These are phyloP conservation scores for Phtheirospermum japonicum DNA, from an alignment of 257 asterid genomes.

Conservation along the genomic window DNA sequence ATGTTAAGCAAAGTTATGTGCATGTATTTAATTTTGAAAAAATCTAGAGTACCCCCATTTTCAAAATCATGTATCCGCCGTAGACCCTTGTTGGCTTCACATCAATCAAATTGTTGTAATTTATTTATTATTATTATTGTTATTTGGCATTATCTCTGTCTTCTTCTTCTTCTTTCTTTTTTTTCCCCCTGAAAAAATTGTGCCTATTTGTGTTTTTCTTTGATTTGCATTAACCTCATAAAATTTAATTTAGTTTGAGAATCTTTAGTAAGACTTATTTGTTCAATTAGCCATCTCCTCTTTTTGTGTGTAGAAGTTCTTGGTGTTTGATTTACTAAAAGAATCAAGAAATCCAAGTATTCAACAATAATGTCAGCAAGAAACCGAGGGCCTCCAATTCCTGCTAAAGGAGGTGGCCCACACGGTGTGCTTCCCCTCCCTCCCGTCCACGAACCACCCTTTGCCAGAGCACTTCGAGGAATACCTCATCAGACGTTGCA, in stretches of 20 bases:
- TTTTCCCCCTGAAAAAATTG: no score
- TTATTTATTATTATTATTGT: no score
- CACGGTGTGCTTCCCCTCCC: slow-evolving; percentile 59
- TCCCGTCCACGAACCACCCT: slow-evolving; percentile 48
- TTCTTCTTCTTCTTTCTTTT: not conserved
- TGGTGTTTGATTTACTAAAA: slow-evolving; percentile 11
- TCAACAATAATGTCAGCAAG: slow-evolving; percentile 59
- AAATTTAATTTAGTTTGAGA: no score
- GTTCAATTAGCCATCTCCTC: not conserved
- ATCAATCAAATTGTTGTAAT: no score
- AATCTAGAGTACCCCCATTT: no score
- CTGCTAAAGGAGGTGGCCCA: slow-evolving; percentile 53
- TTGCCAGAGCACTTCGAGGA: slow-evolving; percentile 50
- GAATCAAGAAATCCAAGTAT: slow-evolving; percentile 16
- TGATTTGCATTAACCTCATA: not conserved
- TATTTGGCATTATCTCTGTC: no score
- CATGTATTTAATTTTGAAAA: no score
- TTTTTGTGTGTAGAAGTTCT: slow-evolving; percentile 20
- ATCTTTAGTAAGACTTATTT: no score
- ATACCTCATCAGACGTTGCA: slow-evolving; percentile 53
- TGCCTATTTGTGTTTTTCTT: not conserved
- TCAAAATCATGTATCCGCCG: no score
- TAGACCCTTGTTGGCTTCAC: no score
- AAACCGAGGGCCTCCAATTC: slow-evolving; percentile 69
- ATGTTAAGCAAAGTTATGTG: no score